Evolutionary conservation across 179 eudicot species (phyloP).

Genomic region (Dionaea muscipula): DNA sequence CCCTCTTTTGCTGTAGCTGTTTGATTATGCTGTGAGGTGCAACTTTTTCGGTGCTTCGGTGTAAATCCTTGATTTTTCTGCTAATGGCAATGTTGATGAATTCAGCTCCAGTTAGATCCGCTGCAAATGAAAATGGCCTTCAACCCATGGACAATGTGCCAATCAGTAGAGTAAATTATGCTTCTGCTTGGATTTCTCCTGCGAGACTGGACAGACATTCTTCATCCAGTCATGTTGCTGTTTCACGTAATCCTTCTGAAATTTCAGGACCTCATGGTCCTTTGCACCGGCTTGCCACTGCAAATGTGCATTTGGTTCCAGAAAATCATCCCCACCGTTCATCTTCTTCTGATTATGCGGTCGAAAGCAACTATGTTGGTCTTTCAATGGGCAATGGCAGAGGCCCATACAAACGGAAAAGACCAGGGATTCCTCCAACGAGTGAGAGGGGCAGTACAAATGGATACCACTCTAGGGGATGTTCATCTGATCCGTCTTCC

Average conservation of each 20-base stretch:
- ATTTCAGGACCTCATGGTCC: constrained; percentile 39
- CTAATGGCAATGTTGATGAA: background rate
- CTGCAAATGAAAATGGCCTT: constrained; percentile 37
- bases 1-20: background rate
- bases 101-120: constrained; percentile 36
- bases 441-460: constrained; percentile 49
- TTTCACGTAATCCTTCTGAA: constrained; percentile 44
- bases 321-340: constrained; percentile 50
- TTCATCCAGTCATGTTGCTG: constrained; percentile 33
- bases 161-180: constrained; percentile 34
- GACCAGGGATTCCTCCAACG: constrained; percentile 47
- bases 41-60: background rate
- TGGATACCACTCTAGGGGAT: constrained; percentile 42
- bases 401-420: constrained; percentile 60
- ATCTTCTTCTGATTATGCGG: constrained; percentile 51
- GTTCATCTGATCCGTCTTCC: constrained; percentile 45
- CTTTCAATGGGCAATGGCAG: constrained; percentile 33
- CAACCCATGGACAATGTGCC: constrained; percentile 47
- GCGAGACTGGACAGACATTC: constrained; percentile 38
- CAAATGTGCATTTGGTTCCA: constrained; percentile 29
- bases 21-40: background rate
- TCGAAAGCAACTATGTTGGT: constrained; percentile 43
- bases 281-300: constrained; percentile 34
- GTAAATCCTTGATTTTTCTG: constrained; percentile 2
- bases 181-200: constrained; percentile 46